phyloP scores from a whole-genome alignment of 1,284 basidiomycete genomes.

The Erythrobasidium hasegawianum region DNA sequence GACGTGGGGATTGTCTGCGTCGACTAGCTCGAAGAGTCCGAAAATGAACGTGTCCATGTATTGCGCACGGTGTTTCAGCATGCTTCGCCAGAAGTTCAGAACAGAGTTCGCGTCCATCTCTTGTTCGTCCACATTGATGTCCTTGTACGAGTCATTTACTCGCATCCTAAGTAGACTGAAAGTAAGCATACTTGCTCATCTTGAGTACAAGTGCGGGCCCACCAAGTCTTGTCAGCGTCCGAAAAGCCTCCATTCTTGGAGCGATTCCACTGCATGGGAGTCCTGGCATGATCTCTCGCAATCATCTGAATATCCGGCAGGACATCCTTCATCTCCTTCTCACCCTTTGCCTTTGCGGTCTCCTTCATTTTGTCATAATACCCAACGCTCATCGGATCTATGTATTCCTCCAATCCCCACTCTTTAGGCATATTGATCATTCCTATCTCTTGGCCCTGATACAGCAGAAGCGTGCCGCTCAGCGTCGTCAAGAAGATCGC shows the following conservation, averaged over 20 bases:
- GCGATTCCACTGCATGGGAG: constrained; percentile 67
- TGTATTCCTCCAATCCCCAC: constrained; percentile 67
- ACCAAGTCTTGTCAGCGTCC: constrained; percentile 48
- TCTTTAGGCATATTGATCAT: constrained; percentile 62
- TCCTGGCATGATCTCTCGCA: constrained; percentile 66
- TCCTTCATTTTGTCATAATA: not conserved
- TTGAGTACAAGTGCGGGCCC: not conserved
- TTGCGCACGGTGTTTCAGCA: not conserved
- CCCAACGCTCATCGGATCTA: constrained; percentile 43
- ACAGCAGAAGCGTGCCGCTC: constrained; percentile 65
- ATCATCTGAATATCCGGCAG: constrained; percentile 59
- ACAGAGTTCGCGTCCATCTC: constrained; percentile 49
- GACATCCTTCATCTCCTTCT: constrained; percentile 60
- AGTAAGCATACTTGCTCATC: not conserved
- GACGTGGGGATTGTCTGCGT: not conserved
- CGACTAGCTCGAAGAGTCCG: constrained; percentile 1
- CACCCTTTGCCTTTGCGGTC: constrained; percentile 6
- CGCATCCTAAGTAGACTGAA: constrained; percentile 71
- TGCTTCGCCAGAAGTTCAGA: constrained; percentile 7
- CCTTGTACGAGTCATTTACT: constrained; percentile 63
- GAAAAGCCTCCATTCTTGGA: constrained; percentile 63
- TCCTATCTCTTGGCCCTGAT: constrained; percentile 68
- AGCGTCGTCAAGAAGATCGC: constrained; percentile 61
- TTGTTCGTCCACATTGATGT: constrained; percentile 62
- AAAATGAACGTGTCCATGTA: constrained; percentile 8